These are phyloP conservation scores for Panicum hallii DNA, from an alignment of 202 grass and related monocot genomes.

Conservation along the genomic window DNA sequence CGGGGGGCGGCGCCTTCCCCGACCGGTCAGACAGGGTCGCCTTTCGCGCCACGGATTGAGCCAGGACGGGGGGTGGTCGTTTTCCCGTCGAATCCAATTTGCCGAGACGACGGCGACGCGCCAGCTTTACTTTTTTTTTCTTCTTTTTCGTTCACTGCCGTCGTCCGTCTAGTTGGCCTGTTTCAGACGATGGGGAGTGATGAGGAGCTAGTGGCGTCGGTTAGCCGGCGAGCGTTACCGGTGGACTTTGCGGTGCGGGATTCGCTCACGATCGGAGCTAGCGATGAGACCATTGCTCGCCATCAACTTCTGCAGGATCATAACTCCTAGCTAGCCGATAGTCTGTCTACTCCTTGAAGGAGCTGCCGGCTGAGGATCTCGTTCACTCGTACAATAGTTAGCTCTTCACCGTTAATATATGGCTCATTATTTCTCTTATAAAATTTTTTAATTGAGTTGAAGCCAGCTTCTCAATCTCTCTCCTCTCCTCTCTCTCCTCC, in stretches of 20 bases:
- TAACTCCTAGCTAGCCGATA: neutral
- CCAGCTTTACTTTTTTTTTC: neutral
- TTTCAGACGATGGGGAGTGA: conserved; percentile 12
- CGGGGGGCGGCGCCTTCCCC: neutral
- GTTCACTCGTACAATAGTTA: too few species aligned
- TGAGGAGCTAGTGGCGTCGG: neutral
- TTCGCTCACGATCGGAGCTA: neutral
- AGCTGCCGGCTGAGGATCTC: too few species aligned
- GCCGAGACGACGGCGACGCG: conserved; percentile 16
- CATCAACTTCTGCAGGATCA: neutral
- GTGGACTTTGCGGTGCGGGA: neutral
- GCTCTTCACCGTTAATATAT: too few species aligned
- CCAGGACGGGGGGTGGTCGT: neutral
- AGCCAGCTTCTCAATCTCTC: too few species aligned
- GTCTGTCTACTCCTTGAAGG: neutral
- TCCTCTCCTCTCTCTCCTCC: too few species aligned
- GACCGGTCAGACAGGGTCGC: conserved; percentile 34
- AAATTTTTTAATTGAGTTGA: too few species aligned
- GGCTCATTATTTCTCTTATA: too few species aligned
- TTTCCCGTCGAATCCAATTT: conserved; percentile 33
- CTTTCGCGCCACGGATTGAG: conserved; percentile 2
- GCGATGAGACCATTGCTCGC: neutral
- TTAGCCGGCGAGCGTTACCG: neutral
- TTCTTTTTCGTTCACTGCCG: neutral
- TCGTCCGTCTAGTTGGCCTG: neutral